Base-by-base conservation (phyloP, 176 grass and related monocot genomes). In the Oryza coarctata region DNA sequence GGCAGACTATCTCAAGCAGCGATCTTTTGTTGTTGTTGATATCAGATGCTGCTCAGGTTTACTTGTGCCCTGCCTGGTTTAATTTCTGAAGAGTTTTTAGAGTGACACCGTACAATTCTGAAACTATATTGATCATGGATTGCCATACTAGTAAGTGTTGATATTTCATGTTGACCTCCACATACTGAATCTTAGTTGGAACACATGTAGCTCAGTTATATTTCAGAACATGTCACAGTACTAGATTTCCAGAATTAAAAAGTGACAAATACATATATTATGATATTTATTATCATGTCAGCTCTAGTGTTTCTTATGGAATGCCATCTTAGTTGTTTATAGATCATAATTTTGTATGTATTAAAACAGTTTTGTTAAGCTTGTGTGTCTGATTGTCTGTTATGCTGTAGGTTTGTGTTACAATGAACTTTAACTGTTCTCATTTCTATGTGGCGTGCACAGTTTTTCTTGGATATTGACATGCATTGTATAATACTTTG, bases 11-110 rank as follows among this genome's bases (percentile, higher is more conserved):
- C 52, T 83, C 91, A 18, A 34, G 81, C 78, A 97, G 91, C 61
- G 94, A 97, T 74, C 91, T 97, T 78, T 11, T 97, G 7, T 73
- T 97, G 84, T 64, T 97, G 75, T 63, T 97, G 68, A 97, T 97
- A 75, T 97, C 94, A 26, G 89, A 93, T 85, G 87, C 94, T 87
- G 91, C 91, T 70, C 94, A 97, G 86, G 91, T 93, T 82, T 76
- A 68, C 31, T 76, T 63, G 12, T 41, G 23, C 2, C 41, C 11
- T n/a, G 28, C 6, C 38, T 39, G 44, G 31, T 63, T 71, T 35
- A 82, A 10, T 12, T 12, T 83, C 6, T 81, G 26, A 63, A 45
- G 3, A 15, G 5, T 57, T 52, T 57, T 77, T 77, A 2, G 27
- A 26, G 12, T 35, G n/a, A 7, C 52, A 17, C 70, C 18, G 8